phyloP scores from a whole-genome alignment of 257 asterid genomes.

The Solanum tarijense region DNA sequence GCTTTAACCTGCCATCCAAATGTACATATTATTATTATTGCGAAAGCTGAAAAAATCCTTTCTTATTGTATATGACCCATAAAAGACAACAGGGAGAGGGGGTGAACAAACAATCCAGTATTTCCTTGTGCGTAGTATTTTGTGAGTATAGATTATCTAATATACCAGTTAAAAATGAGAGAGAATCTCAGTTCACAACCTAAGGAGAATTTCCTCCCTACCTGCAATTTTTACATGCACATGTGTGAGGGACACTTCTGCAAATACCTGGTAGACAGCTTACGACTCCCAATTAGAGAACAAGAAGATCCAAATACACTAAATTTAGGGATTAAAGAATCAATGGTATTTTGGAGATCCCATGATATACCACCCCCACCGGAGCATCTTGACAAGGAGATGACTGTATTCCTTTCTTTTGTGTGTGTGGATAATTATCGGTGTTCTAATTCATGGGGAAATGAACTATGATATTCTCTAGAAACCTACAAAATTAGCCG shows the following conservation, averaged over 20 bases:
- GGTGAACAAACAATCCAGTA: background rate
- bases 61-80: background rate
- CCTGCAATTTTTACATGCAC: slow-evolving; percentile 29
- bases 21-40: background rate
- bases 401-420: background rate
- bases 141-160: slow-evolving; percentile 9
- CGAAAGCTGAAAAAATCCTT: background rate
- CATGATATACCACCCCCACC: background rate
- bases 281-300: background rate
- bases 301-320: background rate
- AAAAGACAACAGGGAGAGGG: background rate
- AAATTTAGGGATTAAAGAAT: background rate
- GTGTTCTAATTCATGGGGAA: background rate
- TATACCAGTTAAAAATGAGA: slow-evolving; percentile 54
- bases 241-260: slow-evolving; percentile 11
- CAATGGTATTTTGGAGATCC: background rate
- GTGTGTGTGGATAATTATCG: background rate
- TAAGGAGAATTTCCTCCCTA: slow-evolving; percentile 44
- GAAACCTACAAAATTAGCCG: background rate
- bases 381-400: background rate
- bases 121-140: background rate
- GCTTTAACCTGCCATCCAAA: slow-evolving; percentile 51
- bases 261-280: slow-evolving; percentile 4
- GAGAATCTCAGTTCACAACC: slow-evolving; percentile 56
- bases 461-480: background rate